These are phyloP conservation scores for Hyphopichia buzzinii DNA, from an alignment of 1,139 yeast species.

Conservation along the genomic window DNA sequence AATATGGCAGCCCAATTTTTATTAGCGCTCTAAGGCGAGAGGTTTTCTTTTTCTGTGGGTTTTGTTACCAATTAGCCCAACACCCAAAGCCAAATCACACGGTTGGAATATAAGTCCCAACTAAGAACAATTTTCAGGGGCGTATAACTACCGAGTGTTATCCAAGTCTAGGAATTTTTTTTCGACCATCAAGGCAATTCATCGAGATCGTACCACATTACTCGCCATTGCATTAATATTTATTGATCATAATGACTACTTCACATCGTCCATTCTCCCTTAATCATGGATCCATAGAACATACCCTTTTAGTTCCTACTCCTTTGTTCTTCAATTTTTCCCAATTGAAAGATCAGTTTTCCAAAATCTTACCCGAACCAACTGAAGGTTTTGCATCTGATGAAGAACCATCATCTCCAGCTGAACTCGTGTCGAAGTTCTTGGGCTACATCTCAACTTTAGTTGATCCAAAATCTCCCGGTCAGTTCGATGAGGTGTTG, in stretches of 20 bases:
- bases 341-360: conserved; percentile 84
- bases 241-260: conserved; percentile 17
- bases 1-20: not conserved
- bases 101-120: no score
- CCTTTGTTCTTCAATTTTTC: conserved; percentile 75
- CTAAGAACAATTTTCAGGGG: no score
- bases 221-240: not conserved
- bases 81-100: not conserved
- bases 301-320: conserved; percentile 83
- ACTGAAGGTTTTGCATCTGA: conserved; percentile 86
- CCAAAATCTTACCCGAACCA: conserved; percentile 70
- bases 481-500: conserved; percentile 69
- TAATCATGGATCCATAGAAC: conserved; percentile 84
- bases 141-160: no score
- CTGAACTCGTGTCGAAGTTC: conserved; percentile 82
- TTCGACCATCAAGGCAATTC: no score
- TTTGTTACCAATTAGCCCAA: not conserved
- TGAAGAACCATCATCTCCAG: conserved; percentile 84
- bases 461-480: conserved; percentile 43
- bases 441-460: conserved; percentile 73
- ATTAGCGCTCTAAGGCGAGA: not conserved
- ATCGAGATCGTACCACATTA: not conserved
- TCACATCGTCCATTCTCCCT: conserved; percentile 69
- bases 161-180: no score
- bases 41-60: not conserved